phyloP scores from a whole-genome alignment of 257 asterid genomes.

The Coffea canephora region DNA sequence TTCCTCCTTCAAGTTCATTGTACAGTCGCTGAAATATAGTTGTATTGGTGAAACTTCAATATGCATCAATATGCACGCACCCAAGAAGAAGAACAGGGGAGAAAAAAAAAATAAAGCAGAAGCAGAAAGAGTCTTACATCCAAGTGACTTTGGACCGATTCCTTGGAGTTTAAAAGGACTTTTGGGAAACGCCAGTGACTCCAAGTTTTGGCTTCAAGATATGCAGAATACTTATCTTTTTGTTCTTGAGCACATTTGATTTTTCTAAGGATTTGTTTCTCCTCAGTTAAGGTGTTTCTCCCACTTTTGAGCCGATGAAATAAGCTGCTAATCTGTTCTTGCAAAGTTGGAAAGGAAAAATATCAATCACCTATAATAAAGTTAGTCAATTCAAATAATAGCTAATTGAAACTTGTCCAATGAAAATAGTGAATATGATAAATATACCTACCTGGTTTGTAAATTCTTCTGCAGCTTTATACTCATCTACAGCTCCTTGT shows the following conservation, averaged over 20 bases:
- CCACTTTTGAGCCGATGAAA: neutral
- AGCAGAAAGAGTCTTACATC: neutral
- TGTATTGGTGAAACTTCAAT: no score
- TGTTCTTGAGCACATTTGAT: neutral
- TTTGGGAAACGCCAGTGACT: neutral
- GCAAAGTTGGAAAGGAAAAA: neutral
- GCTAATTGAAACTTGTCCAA: no score
- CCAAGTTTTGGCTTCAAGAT: neutral
- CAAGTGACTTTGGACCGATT: neutral
- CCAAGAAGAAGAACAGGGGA: no score
- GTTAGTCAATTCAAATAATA: no score
- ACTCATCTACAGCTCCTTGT: neutral
- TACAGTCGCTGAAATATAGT: neutral
- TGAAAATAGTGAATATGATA: no score
- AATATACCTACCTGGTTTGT: neutral
- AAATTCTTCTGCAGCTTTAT: neutral
- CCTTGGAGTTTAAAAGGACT: neutral
- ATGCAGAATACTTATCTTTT: neutral
- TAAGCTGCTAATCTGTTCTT: neutral
- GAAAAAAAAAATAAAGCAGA: neutral
- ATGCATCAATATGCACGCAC: no score
- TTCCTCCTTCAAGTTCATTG: neutral
- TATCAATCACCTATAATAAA: neutral
- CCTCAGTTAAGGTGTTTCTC: neutral
- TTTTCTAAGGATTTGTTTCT: neutral